Evolutionary conservation across 495 filamentous ascomycete genomes (phyloP), one percentile per base, ranked within the genome.

Genomic region (Evernia prunastri): DNA sequence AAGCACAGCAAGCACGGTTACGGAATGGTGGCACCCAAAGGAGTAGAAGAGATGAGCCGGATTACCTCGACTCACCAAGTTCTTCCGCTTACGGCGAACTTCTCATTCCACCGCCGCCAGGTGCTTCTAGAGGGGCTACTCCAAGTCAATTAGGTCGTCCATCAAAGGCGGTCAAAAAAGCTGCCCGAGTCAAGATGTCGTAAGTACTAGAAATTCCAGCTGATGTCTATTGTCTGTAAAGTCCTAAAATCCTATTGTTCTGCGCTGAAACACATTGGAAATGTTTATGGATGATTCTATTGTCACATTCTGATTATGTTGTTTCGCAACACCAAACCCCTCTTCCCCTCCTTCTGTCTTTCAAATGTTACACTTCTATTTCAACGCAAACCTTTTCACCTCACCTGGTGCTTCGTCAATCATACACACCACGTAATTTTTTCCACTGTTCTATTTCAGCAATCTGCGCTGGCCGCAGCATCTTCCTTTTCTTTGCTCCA

Each of bases 181-280:
- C 82, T 61, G 78, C 86, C 63, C 81, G 85, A 54, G 81, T 87
- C 64, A 89, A 88, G 77, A 85, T 77, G 68, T 89, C 86, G 86
- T 89, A 78, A 84, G 86, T 86, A 37, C 27, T 37, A 25, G 25
- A 11, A 2, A 25, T 18, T 57, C 60, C 31, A 56, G 27, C 9
- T 40, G 39, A 9, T 49, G n/a, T 63, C 57, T 27, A 45, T 17
- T 53, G 27, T 47, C n/a, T 59, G 9, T 7, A 35, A 23, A 23
- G 37, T 47, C 40, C 54, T n/a, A 20, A 29, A 37, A 4, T 37
- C 27, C 10, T 54, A 62, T 31, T 40, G 47, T 63, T 39, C 36
- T 43, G 51, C 37, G 25, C n/a, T 56, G 49, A 27, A 12, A 45
- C 51, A 39, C 31, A 60, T 60, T 42, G 5, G 49, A n/a, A n/a